phyloP scores from a whole-genome alignment of 2,329 filamentous ascomycete species.

The Hypomyces rosellus region DNA sequence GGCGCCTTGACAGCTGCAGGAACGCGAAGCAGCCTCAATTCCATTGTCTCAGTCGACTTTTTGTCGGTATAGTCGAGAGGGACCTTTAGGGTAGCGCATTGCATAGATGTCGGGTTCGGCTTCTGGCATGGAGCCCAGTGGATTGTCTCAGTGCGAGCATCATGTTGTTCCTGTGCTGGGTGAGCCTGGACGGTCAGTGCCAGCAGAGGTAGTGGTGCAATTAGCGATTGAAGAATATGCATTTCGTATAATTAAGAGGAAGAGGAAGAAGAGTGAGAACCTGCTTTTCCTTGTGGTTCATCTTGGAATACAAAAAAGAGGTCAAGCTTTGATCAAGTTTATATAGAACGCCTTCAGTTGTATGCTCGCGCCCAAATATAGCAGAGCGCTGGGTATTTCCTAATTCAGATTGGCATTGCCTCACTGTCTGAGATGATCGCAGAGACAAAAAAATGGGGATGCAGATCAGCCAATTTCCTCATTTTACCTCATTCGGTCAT shows the following conservation, averaged over 20 bases:
- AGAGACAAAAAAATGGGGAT: background rate
- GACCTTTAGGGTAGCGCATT: conserved; percentile 1
- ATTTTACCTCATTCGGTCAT: background rate
- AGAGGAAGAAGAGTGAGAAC: background rate
- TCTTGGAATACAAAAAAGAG: background rate
- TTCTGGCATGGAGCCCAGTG: background rate
- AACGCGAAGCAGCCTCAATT: conserved; percentile 12
- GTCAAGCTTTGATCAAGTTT: background rate
- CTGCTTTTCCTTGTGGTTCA: background rate
- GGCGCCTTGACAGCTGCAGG: conserved; percentile 12
- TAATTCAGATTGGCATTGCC: background rate
- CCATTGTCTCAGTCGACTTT: conserved; percentile 14
- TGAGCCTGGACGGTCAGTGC: background rate
- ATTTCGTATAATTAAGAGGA: background rate
- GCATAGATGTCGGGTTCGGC: background rate
- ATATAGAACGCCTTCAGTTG: background rate
- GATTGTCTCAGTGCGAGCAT: background rate
- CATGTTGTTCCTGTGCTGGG: background rate
- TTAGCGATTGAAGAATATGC: background rate
- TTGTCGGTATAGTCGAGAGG: conserved; percentile 10
- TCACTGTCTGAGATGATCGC: background rate
- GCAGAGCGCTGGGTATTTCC: background rate
- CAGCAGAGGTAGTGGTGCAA: background rate
- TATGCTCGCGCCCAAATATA: background rate
- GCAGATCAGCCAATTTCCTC: background rate